Conservation (phyloP, 2,329 filamentous ascomycete species). For the Fusarium marasasianum region DNA sequence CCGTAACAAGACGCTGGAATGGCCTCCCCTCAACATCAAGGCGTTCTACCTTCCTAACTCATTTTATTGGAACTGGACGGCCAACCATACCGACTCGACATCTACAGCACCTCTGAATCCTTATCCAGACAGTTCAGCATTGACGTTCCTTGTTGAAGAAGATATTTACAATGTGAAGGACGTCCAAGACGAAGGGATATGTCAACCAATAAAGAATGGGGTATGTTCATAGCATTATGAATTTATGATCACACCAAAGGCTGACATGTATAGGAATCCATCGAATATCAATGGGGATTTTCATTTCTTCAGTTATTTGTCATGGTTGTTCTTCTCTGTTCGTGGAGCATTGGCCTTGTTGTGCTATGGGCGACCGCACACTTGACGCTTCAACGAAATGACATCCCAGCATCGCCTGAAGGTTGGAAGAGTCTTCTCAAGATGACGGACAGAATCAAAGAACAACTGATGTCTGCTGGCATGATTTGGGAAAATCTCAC, state of each 20-base stretch:
- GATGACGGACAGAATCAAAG: neutral
- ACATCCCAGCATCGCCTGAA: rapidly evolving
- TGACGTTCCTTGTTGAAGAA: neutral
- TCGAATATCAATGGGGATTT: conserved; percentile 11
- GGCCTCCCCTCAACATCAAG: conserved; percentile 4
- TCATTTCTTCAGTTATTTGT: conserved; percentile 12
- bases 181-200: neutral
- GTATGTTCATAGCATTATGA: rapidly evolving
- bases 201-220: neutral
- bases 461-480: neutral
- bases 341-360: neutral
- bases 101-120: neutral
- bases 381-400: neutral
- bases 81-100: neutral
- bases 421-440: conserved; percentile 1
- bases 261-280: neutral
- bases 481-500: neutral
- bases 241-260: rapidly evolving
- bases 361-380: neutral
- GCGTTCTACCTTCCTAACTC: neutral
- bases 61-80: neutral
- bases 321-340: neutral
- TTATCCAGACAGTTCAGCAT: rapidly evolving
- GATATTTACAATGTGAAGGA: neutral
- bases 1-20: neutral